Evolutionary conservation across 1,284 basidiomycete species (phyloP).

Genomic region (Sanghuangporus baumii): DNA sequence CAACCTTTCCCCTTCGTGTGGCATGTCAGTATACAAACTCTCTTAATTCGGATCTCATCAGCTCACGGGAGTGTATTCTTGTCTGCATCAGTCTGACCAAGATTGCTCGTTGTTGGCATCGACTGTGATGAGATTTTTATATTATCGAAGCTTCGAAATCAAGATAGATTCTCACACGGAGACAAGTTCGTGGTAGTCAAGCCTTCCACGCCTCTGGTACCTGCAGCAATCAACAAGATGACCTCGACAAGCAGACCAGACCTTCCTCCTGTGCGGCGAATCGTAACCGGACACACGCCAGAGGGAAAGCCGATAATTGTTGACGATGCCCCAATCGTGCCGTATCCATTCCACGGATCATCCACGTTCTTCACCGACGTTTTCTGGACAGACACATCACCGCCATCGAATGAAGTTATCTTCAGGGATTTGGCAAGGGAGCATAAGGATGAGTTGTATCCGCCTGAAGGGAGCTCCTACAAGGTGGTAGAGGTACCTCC

Average conservation of each 20-base stretch:
- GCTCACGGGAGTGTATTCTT: too few relatives aligned
- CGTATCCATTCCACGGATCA: not conserved
- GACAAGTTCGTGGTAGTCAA: too few relatives aligned
- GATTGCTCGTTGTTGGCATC: too few relatives aligned
- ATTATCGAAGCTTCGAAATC: too few relatives aligned
- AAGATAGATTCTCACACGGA: too few relatives aligned
- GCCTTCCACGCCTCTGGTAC: too few relatives aligned
- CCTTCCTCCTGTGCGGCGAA: slow-evolving; percentile 13
- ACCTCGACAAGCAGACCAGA: not conserved
- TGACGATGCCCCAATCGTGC: slow-evolving; percentile 4
- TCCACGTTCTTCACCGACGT: slow-evolving; percentile 6
- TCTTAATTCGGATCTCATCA: too few relatives aligned
- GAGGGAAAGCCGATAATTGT: slow-evolving; percentile 14
- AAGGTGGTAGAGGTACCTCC: slow-evolving; percentile 8
- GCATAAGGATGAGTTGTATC: slow-evolving; percentile 6
- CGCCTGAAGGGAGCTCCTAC: slow-evolving; percentile 4
- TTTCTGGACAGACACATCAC: slow-evolving; percentile 10
- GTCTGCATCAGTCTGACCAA: too few relatives aligned
- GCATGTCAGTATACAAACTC: too few relatives aligned
- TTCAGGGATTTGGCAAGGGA: slow-evolving; percentile 10
- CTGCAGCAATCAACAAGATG: too few relatives aligned
- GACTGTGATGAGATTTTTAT: too few relatives aligned
- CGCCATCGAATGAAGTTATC: slow-evolving; percentile 4
- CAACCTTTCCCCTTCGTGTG: too few relatives aligned
- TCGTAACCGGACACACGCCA: slow-evolving; percentile 17